Evolutionary conservation across 768 basidiomycete species (phyloP).

Genomic region (Hortiboletus flavorubellus): DNA sequence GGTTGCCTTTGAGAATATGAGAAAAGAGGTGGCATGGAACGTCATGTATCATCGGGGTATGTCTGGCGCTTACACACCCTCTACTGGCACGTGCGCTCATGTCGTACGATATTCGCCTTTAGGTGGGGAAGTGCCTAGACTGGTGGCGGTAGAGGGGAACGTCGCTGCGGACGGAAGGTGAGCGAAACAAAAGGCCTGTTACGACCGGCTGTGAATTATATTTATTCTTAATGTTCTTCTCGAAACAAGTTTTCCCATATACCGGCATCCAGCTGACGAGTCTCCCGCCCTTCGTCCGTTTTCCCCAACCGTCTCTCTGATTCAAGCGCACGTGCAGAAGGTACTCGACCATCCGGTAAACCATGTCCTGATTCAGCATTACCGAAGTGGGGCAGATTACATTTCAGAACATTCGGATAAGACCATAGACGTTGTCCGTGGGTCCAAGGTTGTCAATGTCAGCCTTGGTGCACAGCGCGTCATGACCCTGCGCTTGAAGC

Average conservation of each 20-base stretch:
- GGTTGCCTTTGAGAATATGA: constrained; percentile 54
- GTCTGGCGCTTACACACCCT: constrained; percentile 8
- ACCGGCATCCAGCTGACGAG: constrained; percentile 79
- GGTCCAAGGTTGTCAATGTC: constrained; percentile 76
- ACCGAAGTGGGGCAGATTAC: constrained; percentile 75
- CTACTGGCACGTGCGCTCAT: background rate
- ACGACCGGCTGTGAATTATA: constrained; percentile 1
- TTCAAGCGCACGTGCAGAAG: constrained; percentile 60
- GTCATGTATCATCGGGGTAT: constrained; percentile 74
- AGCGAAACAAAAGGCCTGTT: constrained; percentile 16
- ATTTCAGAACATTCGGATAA: constrained; percentile 89
- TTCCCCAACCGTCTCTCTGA: constrained; percentile 62
- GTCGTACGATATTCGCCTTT: constrained; percentile 4
- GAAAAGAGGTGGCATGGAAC: constrained; percentile 66
- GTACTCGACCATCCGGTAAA: constrained; percentile 66
- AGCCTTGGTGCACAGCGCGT: constrained; percentile 73
- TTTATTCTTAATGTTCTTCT: background rate
- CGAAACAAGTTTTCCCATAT: constrained; percentile 61
- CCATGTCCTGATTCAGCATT: constrained; percentile 80
- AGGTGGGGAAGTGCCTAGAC: constrained; percentile 73
- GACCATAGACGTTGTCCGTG: constrained; percentile 74
- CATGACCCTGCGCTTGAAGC: constrained; percentile 73
- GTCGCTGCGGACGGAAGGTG: constrained; percentile 51
- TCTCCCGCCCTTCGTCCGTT: constrained; percentile 67
- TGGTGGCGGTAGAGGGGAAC: constrained; percentile 60